These are phyloP conservation scores for Dictyostelium purpureum DNA, from an alignment of 78 protist species.

Conservation along the genomic window DNA sequence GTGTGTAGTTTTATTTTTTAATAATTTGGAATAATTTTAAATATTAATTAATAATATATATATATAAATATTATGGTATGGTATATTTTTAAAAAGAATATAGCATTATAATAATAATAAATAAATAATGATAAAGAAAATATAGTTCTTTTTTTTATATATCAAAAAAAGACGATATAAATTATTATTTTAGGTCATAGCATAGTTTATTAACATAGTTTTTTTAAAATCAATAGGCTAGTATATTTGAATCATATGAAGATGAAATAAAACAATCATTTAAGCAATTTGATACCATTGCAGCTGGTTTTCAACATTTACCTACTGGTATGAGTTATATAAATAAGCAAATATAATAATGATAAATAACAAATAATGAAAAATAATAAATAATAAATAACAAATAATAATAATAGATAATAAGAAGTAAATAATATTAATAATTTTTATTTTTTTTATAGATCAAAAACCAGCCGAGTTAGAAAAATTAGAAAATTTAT, in stretches of 20 bases:
- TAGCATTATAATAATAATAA: too few species aligned
- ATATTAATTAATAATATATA: too few species aligned
- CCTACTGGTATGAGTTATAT: not conserved
- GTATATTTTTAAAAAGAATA: too few species aligned
- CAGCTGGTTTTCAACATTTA: slow-evolving; percentile 28
- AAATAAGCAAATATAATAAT: not conserved
- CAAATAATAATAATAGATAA: not conserved
- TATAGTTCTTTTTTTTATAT: too few species aligned
- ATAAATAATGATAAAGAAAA: too few species aligned
- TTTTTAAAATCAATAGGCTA: not conserved
- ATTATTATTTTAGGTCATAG: too few species aligned
- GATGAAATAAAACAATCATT: slow-evolving; percentile 51
- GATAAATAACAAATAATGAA: not conserved
- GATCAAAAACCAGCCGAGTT: slow-evolving; percentile 53
- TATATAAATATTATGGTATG: too few species aligned
- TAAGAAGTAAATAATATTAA: not conserved
- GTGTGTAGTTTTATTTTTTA: too few species aligned
- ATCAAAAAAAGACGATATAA: too few species aligned
- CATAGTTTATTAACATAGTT: too few species aligned
- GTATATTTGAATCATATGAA: slow-evolving; percentile 72
- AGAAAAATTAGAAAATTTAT: slow-evolving; percentile 20
- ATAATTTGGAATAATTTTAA: too few species aligned
- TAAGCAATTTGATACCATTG: slow-evolving; percentile 56
- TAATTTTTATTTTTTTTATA: not conserved
- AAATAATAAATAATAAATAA: not conserved